These are phyloP conservation scores for Solanum raphanifolium DNA, from an alignment of 257 asterid genomes.

Conservation along the genomic window DNA sequence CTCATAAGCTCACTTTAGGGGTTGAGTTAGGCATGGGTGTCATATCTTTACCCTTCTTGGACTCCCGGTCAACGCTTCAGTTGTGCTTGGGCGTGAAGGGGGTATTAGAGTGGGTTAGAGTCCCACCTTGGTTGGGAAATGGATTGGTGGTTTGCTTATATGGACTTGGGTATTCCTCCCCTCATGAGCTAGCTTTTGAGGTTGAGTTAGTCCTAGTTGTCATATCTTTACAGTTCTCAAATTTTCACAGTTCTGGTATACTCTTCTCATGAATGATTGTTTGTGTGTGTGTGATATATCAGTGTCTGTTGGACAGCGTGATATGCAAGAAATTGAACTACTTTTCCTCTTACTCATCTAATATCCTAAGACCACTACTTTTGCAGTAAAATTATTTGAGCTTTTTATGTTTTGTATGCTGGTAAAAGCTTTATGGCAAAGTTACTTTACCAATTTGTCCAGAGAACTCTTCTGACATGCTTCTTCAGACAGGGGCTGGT, in stretches of 20 bases:
- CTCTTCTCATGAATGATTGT: neutral
- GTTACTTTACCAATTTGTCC: neutral
- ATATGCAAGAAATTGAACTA: neutral
- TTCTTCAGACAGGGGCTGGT: constrained; percentile 92
- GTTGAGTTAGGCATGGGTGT: neutral
- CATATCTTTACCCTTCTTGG: neutral
- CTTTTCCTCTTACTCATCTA: neutral
- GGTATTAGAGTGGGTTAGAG: neutral
- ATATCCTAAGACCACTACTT: neutral
- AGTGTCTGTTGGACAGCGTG: neutral
- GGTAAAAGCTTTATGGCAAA: neutral
- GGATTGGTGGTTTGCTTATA: neutral
- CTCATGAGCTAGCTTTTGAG: neutral
- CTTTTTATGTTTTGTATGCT: neutral
- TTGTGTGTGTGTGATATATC: neutral
- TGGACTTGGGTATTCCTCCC: neutral
- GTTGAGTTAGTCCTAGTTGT: neutral
- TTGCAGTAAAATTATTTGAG: neutral
- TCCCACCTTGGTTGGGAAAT: neutral
- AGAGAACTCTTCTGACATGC: constrained; percentile 30
- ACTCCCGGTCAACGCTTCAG: neutral
- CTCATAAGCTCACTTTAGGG: neutral
- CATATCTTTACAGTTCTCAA: neutral
- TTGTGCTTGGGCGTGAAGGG: neutral
- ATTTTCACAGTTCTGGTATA: neutral